Evolutionary conservation across 2,329 filamentous ascomycete genomes (phyloP).

Genomic region (Celoporthe dispersa): DNA sequence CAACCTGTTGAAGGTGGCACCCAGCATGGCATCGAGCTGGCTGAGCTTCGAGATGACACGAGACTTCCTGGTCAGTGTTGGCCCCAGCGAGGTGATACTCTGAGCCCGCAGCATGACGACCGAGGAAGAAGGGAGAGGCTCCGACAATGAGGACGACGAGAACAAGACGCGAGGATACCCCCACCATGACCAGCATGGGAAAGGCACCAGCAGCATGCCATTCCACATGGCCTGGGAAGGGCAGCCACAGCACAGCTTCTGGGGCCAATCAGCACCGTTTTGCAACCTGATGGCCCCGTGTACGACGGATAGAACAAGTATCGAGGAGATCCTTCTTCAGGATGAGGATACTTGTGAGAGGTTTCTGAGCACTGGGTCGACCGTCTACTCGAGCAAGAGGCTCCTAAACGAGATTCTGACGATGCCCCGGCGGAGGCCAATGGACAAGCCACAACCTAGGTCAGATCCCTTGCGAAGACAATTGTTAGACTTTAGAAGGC

Average conservation of each 20-base stretch:
- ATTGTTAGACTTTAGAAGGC: conserved; percentile 13
- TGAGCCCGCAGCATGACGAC: conserved; percentile 30
- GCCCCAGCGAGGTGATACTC: conserved; percentile 42
- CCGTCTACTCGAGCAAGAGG: neutral
- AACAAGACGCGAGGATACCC: neutral
- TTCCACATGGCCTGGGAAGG: neutral
- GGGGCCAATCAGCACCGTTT: neutral
- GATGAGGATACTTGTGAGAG: neutral
- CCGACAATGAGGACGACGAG: neutral
- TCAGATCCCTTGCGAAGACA: neutral
- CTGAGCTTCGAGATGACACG: conserved; percentile 93
- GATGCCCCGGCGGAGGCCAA: neutral
- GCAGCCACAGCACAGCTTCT: neutral
- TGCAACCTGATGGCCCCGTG: neutral
- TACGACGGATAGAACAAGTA: neutral
- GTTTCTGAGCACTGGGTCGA: neutral
- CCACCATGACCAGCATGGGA: neutral
- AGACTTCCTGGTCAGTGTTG: conserved; percentile 76
- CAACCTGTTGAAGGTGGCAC: conserved; percentile 94
- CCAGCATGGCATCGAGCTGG: conserved; percentile 99
- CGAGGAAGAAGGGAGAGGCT: neutral
- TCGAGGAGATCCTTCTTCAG: neutral
- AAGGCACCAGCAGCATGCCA: neutral
- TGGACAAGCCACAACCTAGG: neutral
- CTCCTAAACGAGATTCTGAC: neutral